Base-by-base conservation (phyloP, 768 basidiomycete genomes). In the Fistulinella prunicolor region DNA sequence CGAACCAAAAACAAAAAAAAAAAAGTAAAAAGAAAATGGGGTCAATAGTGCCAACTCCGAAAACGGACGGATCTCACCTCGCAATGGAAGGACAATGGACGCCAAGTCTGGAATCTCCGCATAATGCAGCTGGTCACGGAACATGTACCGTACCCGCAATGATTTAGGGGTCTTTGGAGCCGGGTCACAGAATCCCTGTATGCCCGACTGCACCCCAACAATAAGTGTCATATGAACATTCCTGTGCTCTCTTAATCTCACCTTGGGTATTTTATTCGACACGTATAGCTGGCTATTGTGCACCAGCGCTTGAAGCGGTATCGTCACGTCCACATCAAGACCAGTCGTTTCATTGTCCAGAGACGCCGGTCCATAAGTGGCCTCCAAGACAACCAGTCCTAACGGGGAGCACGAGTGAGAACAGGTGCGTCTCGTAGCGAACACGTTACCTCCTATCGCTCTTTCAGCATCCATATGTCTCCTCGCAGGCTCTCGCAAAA, bases 131-230 rank as follows among this genome's bases (percentile, higher is more conserved):
- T 78, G 77, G 35, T 81, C 83, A 59, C 78, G 76, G 74, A 94
- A 96, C 39, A 78, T 68, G 68, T 94, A 94, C 38, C 81, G 80
- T 32, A 94, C 73, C 24, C 81, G 74, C 43, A 94, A 70, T 6
- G 72, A 71, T 71, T 94, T 94, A 40, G 76, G 68, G 46, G 78
- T 73, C n/a, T 81, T 81, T 13, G 88, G 83, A 16, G 84, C 83
- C 47, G 89, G 87, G 70, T 95, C 92, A 61, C 80, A 83, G 72
- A 96, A 93, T n/a, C 92, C 92, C 60, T 89, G 83, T 34, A 95
- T 73, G 22, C 81, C 78, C 49, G 82, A 72, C 88, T 87, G 55
- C 26, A 30, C 44, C 29, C 50, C 47, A 44, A 20, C 47, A 7
- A 36, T 53, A 26, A 55, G 49, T 28, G 16, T 21, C 30, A 46